These are phyloP conservation scores for Scenedesmus sp. DNA, from an alignment of 163 green algal genomes.

Conservation along the genomic window DNA sequence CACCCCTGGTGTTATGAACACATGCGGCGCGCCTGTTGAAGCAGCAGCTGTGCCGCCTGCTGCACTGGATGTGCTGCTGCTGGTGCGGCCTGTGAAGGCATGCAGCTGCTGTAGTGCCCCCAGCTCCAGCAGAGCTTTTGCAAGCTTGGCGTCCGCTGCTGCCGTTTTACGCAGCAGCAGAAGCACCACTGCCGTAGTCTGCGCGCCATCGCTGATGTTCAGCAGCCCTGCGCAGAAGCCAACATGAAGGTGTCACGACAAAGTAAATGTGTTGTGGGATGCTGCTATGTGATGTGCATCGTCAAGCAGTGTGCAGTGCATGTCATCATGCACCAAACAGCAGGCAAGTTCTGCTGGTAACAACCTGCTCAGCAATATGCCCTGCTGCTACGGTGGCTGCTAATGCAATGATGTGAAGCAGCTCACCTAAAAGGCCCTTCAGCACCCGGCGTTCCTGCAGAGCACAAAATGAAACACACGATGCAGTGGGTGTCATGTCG, in stretches of 20 bases:
- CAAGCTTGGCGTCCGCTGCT: constrained; percentile 2
- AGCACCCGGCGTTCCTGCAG: constrained; percentile 39
- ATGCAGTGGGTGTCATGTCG: not conserved
- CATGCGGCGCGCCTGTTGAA: constrained; percentile 22
- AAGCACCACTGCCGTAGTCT: constrained; percentile 56
- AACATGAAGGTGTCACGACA: no score
- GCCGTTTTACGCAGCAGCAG: constrained; percentile 58
- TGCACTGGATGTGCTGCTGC: not conserved
- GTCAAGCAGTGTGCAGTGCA: not conserved
- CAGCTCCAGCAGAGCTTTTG: constrained; percentile 59
- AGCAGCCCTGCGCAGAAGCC: constrained; percentile 48
- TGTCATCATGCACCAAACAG: not conserved
- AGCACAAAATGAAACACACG: not conserved
- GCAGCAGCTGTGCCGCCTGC: constrained; percentile 28
- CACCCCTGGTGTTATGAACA: not conserved
- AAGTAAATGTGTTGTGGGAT: not conserved
- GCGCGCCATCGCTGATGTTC: constrained; percentile 52
- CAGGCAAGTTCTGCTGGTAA: not conserved
- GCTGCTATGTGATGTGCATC: not conserved
- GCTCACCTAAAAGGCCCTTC: constrained; percentile 42
- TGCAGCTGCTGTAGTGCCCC: constrained; percentile 55
- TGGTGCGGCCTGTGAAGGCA: not conserved
- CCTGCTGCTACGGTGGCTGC: not conserved
- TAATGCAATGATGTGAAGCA: not conserved
- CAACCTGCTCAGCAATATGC: not conserved